Evolutionary conservation across 2,329 filamentous ascomycete species (phyloP), one percentile per base, ranked within the genome.

Genomic region (Remersonia thermophila): DNA sequence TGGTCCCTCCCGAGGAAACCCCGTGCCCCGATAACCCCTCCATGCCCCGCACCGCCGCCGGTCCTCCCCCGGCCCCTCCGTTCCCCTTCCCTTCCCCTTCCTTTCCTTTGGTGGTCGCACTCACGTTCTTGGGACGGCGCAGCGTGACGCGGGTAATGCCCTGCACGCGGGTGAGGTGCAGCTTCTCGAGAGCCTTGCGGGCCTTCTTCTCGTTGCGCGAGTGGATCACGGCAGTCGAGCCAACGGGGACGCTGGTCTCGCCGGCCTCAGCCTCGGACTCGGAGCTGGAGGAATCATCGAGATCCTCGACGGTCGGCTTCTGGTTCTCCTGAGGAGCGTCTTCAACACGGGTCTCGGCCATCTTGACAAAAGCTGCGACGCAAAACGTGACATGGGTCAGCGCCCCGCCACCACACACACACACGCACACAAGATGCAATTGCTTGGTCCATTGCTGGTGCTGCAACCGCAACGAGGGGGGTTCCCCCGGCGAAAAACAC

Each of bases 131-230:
- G 56, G 93, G 93, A 65, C 93, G 77, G 67, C 91, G 83, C 59
- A 98, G 79, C 51, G 93, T 98, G 56, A 98, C 93, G 60, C 91
- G 81, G 57, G 91, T 98, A 67, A 98, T 98, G 61, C 91, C 93
- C 57, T 83, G 82, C 52, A 98, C 82, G 59, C 89, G 86, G 74
- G 85, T 91, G 61, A 98, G 72, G 61, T 93, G 87, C 59, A 96
- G 79, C 80, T 98, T 98, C 65, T 86, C 83, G 62, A 98, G 93
- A 58, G 87, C 86, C 78, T 98, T 98, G 69, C 91, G 82, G 55
- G 91, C 93, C 80, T 98, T 98, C 83, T 98, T 98, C 82, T 98
- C 91, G 71, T 96, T 96, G 66, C 91, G 86, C 60, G 85, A 94
- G 77, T 96, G 89, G 58, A 98, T 80, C 55, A 91, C 77, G 58